Percentiles rank a stretch among this genome's conserved stretches.
These are phyloP conservation scores for Solanum chilense DNA, from an alignment of 257 asterid genomes.

Conservation along the genomic window DNA sequence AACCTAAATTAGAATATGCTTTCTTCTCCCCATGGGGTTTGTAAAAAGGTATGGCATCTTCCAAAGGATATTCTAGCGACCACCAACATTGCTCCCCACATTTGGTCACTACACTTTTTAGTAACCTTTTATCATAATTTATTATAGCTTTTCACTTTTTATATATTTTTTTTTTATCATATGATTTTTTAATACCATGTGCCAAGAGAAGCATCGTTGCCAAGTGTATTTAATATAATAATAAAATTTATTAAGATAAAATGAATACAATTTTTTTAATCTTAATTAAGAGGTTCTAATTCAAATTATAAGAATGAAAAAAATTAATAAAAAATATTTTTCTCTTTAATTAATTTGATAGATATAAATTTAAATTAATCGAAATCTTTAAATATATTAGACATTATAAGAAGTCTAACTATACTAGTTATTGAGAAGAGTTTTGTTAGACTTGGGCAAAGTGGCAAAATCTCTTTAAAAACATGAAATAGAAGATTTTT, in stretches of 20 bases:
- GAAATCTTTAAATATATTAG: accelerated
- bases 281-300: too few relatives aligned
- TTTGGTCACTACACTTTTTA: constrained; percentile 16
- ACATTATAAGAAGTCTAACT: not conserved
- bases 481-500: not conserved
- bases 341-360: not conserved
- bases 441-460: too few relatives aligned
- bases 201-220: not conserved
- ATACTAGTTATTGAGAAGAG: too few relatives aligned
- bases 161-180: not conserved
- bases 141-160: not conserved
- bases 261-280: too few relatives aligned
- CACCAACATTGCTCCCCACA: too few relatives aligned
- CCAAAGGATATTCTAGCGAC: constrained; percentile 42
- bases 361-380: not conserved
- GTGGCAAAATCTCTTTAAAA: not conserved
- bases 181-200: not conserved
- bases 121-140: not conserved
- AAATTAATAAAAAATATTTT: too few relatives aligned
- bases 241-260: not conserved
- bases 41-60: constrained; percentile 24
- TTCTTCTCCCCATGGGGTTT: constrained; percentile 1
- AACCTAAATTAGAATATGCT: constrained; percentile 12
- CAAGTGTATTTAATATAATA: not conserved
- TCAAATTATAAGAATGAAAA: too few relatives aligned